Conservation (phyloP, 2,329 filamentous ascomycete species). For the Aureobasidium uvarum region DNA sequence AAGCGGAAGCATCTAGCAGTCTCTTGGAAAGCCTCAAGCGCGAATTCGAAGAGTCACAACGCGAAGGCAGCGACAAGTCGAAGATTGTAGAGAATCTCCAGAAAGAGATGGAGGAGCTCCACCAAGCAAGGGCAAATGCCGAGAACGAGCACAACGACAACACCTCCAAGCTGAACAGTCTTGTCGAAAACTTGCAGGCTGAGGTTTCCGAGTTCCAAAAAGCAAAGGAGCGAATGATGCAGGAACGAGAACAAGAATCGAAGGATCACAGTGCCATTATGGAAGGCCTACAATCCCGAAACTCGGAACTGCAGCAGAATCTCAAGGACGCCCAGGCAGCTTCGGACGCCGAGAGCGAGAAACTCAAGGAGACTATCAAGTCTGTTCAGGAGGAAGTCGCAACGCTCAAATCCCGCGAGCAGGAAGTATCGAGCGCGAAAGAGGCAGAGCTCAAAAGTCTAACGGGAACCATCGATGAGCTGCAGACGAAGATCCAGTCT, state of each 20-base stretch:
- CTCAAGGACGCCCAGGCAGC: slow-evolving; percentile 1
- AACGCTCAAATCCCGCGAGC: slow-evolving; percentile 9
- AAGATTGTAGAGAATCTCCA: slow-evolving; percentile 30
- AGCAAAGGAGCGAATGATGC: slow-evolving; percentile 6
- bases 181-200: slow-evolving; percentile 20
- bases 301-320: slow-evolving; percentile 17
- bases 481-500: not conserved
- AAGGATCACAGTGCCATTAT: slow-evolving; percentile 22
- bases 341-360: slow-evolving; percentile 1
- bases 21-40: slow-evolving; percentile 27
- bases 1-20: slow-evolving; percentile 8
- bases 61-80: slow-evolving; percentile 31
- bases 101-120: slow-evolving; percentile 28
- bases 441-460: slow-evolving; percentile 9
- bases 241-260: slow-evolving; percentile 23
- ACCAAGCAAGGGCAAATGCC: slow-evolving; percentile 11
- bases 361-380: not conserved
- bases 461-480: not conserved
- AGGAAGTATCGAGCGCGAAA: not conserved
- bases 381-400: slow-evolving; percentile 4
- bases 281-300: not conserved
- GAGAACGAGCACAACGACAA: slow-evolving; percentile 22
- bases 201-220: slow-evolving; percentile 26
- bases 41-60: slow-evolving; percentile 28
- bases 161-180: slow-evolving; percentile 15